phyloP scores from a whole-genome alignment of 2,329 filamentous ascomycete genomes.

The Xylariaceae sp. region DNA sequence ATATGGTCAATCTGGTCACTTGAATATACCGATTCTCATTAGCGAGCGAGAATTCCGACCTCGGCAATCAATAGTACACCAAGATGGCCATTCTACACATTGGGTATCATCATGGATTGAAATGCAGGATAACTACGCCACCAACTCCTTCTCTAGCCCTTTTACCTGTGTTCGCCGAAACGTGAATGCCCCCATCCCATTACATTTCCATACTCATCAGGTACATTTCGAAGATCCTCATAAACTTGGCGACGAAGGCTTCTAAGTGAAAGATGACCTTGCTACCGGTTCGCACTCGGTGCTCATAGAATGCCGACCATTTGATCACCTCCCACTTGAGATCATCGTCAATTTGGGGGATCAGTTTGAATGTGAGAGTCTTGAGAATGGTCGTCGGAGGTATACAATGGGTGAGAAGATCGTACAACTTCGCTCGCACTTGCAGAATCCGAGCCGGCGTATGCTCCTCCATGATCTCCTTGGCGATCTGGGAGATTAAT shows the following conservation, averaged over 20 bases:
- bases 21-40: too few relatives aligned
- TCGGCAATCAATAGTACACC: too few relatives aligned
- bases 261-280: conserved; percentile 99
- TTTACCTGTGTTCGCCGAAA: too few relatives aligned
- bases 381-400: conserved; percentile 91
- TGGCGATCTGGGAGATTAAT: conserved; percentile 82
- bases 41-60: too few relatives aligned
- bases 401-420: conserved; percentile 94
- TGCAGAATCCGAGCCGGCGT: conserved; percentile 84
- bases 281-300: conserved; percentile 82
- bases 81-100: too few relatives aligned
- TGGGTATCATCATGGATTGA: too few relatives aligned
- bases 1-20: too few relatives aligned
- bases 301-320: conserved; percentile 97
- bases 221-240: conserved; percentile 91
- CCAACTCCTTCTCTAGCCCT: too few relatives aligned
- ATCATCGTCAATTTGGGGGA: conserved; percentile 80
- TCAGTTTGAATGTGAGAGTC: conserved; percentile 89
- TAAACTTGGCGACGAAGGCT: conserved; percentile 97
- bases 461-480: conserved; percentile 88
- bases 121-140: too few relatives aligned
- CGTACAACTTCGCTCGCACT: conserved; percentile 92
- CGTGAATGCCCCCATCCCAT: conserved; percentile 11
- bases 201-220: conserved; percentile 79
- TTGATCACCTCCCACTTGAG: conserved; percentile 89